Evolutionary conservation across 225 moss, liverwort and hornwort genomes (phyloP), one percentile per base, ranked within the genome.

Genomic region (Thuidium tamariscinum): DNA sequence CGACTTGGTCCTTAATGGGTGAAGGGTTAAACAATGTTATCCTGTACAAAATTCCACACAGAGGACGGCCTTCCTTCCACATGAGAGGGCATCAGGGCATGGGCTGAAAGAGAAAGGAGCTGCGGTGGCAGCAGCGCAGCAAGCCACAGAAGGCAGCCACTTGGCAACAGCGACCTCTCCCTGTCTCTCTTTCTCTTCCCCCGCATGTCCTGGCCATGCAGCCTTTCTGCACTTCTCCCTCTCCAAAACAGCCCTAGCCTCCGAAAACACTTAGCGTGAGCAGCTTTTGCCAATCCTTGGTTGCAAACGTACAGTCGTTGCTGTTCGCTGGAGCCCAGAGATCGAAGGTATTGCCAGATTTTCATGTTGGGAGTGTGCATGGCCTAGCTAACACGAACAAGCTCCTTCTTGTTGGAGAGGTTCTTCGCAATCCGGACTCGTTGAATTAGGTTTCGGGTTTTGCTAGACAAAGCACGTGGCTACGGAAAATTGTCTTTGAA

Each of bases 231-330:
- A 39, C 37, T 39, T 57, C 77, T 29, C 39, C 12, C 59, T 8
- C 15, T 76, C 36, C 55, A 76, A 55, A 55, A 22, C 55, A 29
- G 59, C 41, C 41, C 8, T 12, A 18, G 41, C 20, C 41, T 41
- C 39, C 18, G 2, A 2, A 26, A 18, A 13, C 1, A 1, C 26
- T 5, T 1, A 39, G 13, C 13, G 4, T 14, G 13, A 29, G 8
- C 52, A 39, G 20, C 41, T 41, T 56, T 1, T 23, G 56, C 16
- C 16, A 57, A 22, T 83, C 48, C 42, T 37, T 32, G 0, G 14
- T 29, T 29, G 37, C 34, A 10, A 46, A 14, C 20, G 0, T 39
- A 5, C 21, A 14, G 46, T 34, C 21, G 36, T 54, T 36, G 36
- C 76, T 54, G 77, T 7, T n/a, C 14, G 20, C 12, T 71, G 44